Percentiles rank a stretch among this genome's conserved stretches.
Conservation (phyloP, 257 asterid genomes). For the Vinca minor region DNA sequence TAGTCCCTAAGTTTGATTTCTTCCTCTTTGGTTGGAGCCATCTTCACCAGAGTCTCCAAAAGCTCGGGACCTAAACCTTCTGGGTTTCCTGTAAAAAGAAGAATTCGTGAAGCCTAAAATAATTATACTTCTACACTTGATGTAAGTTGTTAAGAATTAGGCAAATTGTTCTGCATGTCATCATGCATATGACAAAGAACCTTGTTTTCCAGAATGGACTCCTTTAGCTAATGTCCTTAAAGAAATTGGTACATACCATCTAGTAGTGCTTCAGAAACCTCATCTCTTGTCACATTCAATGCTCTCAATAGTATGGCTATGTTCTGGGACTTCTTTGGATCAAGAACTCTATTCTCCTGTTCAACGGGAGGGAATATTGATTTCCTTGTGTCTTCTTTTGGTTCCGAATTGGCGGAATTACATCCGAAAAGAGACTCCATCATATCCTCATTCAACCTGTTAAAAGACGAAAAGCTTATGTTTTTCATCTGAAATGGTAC, state of each 20-base stretch:
- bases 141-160: not conserved
- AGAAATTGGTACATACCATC: slow-evolving; percentile 48
- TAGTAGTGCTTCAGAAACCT: slow-evolving; percentile 81
- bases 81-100: slow-evolving; percentile 54
- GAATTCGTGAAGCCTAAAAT: not conserved
- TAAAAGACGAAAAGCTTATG: slow-evolving; percentile 5
- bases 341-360: slow-evolving; percentile 74
- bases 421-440: slow-evolving; percentile 94
- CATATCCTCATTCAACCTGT: slow-evolving; percentile 83
- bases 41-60: slow-evolving; percentile 87
- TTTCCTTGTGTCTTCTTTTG: slow-evolving; percentile 54
- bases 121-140: not conserved
- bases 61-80: slow-evolving; percentile 93
- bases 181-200: not conserved
- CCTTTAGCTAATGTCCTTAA: not conserved
- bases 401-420: slow-evolving; percentile 46
- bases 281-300: slow-evolving; percentile 79
- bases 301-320: slow-evolving; percentile 89
- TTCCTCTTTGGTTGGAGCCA: slow-evolving; percentile 99
- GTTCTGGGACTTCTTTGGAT: slow-evolving; percentile 96
- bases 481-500: slow-evolving; percentile 13
- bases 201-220: not conserved
- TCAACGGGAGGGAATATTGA: slow-evolving; percentile 38
- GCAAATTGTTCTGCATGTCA: not conserved
- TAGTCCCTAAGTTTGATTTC: slow-evolving; percentile 77